Percentiles rank a stretch among this genome's conserved stretches.
These are phyloP conservation scores for Pseudisothecium myosuroides DNA, from an alignment of 225 moss, liverwort and hornwort genomes.

Conservation along the genomic window DNA sequence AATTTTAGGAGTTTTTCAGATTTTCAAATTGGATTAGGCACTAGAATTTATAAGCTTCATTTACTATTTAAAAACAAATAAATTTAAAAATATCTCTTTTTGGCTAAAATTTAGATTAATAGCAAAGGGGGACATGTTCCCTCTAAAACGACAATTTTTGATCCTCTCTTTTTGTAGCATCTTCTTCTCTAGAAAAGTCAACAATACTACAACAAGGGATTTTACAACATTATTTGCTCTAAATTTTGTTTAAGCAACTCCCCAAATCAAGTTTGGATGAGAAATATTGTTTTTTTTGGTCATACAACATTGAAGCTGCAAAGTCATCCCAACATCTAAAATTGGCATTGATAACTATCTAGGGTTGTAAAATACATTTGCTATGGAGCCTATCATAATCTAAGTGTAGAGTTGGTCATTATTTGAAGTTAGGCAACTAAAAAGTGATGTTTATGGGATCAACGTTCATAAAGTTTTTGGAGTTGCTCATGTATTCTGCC, in stretches of 20 bases:
- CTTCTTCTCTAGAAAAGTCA: neutral
- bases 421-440: neutral
- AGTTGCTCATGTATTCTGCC: fast-evolving
- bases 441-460: neutral
- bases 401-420: neutral
- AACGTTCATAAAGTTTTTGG: fast-evolving
- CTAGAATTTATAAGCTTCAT: neutral
- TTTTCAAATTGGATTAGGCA: neutral
- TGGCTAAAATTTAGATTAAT: neutral
- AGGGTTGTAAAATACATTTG: neutral
- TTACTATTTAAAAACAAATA: too few species aligned
- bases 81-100: too few species aligned
- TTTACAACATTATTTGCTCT: neutral
- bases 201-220: neutral
- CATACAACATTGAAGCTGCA: neutral
- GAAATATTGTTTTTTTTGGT: neutral
- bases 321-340: neutral
- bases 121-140: neutral
- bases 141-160: neutral
- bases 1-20: neutral
- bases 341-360: neutral
- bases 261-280: neutral
- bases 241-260: neutral
- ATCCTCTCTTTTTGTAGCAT: neutral
- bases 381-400: neutral